These are phyloP conservation scores for Picea glauca DNA, from an alignment of 75 land plant species.

Conservation along the genomic window DNA sequence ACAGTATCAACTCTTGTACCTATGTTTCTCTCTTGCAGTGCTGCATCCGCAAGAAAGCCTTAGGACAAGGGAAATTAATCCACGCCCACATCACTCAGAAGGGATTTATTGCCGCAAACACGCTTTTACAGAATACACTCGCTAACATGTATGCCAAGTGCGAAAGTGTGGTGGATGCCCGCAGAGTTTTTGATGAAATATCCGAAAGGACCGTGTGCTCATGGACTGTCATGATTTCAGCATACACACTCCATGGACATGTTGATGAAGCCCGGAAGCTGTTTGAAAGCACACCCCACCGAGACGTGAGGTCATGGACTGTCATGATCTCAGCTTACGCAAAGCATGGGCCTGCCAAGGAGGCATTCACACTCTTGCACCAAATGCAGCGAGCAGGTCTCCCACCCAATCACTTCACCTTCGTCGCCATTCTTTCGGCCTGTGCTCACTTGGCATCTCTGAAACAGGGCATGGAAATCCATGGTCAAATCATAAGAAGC, in stretches of 20 bases:
- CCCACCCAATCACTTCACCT: conserved; percentile 11
- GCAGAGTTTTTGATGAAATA: conserved; percentile 10
- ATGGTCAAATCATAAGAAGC: conserved; percentile 11
- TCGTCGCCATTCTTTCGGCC: conserved; percentile 1
- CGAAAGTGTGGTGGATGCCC: conserved; percentile 3
- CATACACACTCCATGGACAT: conserved; percentile 13
- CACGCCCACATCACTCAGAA: not conserved
- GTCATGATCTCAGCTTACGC: conserved; percentile 1
- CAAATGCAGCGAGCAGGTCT: conserved; percentile 13
- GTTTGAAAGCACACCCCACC: conserved; percentile 5
- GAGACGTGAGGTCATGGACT: conserved; percentile 20
- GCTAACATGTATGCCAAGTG: conserved; percentile 16
- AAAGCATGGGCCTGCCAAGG: not conserved
- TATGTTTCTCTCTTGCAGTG: conserved; percentile 12
- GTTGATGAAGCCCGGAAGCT: not conserved
- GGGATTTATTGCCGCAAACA: conserved; percentile 6
- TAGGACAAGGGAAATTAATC: not conserved
- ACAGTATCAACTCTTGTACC: not conserved
- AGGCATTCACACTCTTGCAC: conserved; percentile 8
- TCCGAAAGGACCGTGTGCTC: conserved; percentile 18
- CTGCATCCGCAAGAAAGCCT: conserved; percentile 1
- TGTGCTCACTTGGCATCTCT: not conserved
- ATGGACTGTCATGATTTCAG: conserved; percentile 44
- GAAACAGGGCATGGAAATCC: conserved; percentile 7
- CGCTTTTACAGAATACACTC: conserved; percentile 31